Base-by-base conservation (phyloP, 441 rosid genomes). In the Theobroma grandiflorum region DNA sequence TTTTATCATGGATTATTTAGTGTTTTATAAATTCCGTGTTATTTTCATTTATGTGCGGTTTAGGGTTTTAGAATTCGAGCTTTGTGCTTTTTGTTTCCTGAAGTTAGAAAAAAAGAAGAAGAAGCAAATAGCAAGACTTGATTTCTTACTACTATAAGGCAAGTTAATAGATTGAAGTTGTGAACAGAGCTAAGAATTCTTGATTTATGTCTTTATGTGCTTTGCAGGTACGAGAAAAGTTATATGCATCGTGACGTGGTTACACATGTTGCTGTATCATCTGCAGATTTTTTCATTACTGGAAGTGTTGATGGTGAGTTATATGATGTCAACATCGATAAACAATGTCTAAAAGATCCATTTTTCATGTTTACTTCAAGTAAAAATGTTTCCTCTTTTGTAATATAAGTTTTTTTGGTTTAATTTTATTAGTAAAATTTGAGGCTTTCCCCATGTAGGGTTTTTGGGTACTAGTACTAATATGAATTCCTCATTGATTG, bases 171-270 rank as follows among this genome's bases (percentile, higher is more conserved):
- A 43, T 45, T 31, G 50, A 49, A 50, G 59, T 63, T 43, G 59
- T 11, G 35, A 57, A 16, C 8, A 18, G 2, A n/a, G 62, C 50
- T 76, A 47, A 22, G 43, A 31, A 35, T 50, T 74, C 10, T 45
- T 75, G 59, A 52, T 20, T 49, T 16, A 18, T 58, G 42, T 11
- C 55, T 33, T 78, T 61, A 43, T 59, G 45, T 45, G 15, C 52
- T 63, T 77, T 74, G 3, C 84, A 96, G 99, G 99, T 96, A 92
- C 74, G 99, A 96, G 87, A 96, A 93, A 77, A 96, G 97, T 85
- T 96, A 96, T 81, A 93, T 94, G 99, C 99, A 95, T 77, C 87
- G 99, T n/a, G 99, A 96, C 83, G 91, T 91, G 74, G 97, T 95
- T 76, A 91, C 97, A 0, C 98, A 95, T 86, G 98, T 95, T 38